Evolutionary conservation across 1,284 basidiomycete species (phyloP), one percentile per base, ranked within the genome.

Genomic region (Ceratobasidium sp.): DNA sequence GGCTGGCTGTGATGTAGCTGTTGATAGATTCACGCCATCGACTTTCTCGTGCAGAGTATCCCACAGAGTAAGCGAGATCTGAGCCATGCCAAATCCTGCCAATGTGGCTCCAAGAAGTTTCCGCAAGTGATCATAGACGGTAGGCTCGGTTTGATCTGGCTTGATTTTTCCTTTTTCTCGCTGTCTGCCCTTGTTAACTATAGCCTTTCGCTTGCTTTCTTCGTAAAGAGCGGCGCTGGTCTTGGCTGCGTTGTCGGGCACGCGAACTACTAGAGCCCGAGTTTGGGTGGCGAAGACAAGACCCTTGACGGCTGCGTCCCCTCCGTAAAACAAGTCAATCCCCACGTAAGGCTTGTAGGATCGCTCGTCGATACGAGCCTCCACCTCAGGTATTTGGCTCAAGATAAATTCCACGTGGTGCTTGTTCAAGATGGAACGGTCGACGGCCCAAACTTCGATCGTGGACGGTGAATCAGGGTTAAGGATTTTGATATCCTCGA

Each of bases 1-100:
- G 25, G 42, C 32, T 43, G 32, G 25, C 8, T 52, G n/a, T 6
- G 47, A 40, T 3, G 60, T 65, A 8, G 49, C 60, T 8, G 60
- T 65, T 17, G 60, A 65, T n/a, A 65, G 35, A 35, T 65, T 65
- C 6, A 65, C 60, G 8, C 60, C 60, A 10, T 31, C 10, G 34
- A 65, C 60, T 12, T 38, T 50, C 25, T 65, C 60, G 25, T 34
- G 60, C 31, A 65, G 25, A 27, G 29, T 38, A 53, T 65, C 20
- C 60, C 60, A 65, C n/a, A 65, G 35, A 6, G 49, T 52, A 12
- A 65, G 49, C 13, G 60, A 65, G 2, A 65, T 65, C 29, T 65
- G 47, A 22, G 60, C 34, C 60, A 65, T 65, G 15, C 49, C 60
- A 15, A 65, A 65, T 17, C 45, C 60, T 10, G 49, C 60, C 3